Base-by-base conservation (phyloP, 2,329 filamentous ascomycete species). In the Thermochaetoides dissita region DNA sequence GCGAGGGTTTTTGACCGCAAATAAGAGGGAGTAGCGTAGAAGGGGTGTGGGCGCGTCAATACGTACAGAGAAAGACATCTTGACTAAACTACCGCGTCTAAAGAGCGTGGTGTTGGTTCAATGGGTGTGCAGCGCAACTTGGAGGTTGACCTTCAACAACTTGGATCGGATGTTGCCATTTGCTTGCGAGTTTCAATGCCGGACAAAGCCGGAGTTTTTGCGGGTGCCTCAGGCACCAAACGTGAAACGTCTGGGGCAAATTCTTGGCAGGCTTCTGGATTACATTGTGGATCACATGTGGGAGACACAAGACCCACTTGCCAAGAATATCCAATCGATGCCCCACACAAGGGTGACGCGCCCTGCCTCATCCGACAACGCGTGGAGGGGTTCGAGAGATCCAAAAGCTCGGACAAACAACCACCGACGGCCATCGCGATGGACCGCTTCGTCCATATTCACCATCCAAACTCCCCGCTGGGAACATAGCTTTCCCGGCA, bases 31-130 rank as follows among this genome's bases (percentile, higher is more conserved):
- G 30, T 6, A 24, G 17, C 17, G 17, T 24, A 24, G 17, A 24
- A 24, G 6, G 10, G 32, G 38, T 6, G 17, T 32, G 24, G 10
- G 32, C 10, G 6, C 28, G 6, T 11, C 6, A 28, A 28, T 28
- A 57, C 57, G 8, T 55, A 59, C 58, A 34, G 53, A 42, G 46
- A 52, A 55, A 48, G 52, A 49, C 52, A 57, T 60, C 36, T 34
- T 55, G 49, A 35, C 34, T 11, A 33, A 24, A 37, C 42, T 41
- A 42, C 40, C 37, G 44, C 11, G 46, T 33, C 35, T 24, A 47
- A 43, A 44, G 46, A 51, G 46, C 46, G 45, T 53, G 46, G 37
- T 47, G 51, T 46, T 51, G 46, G 42, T 50, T 52, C 51, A 53
- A 53, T 54, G 43, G 51, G 47, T 48, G 44, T n/a, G 33, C 49